Percentiles rank a stretch among this genome's conserved stretches.
Evolutionary conservation across 2,329 filamentous ascomycete species (phyloP).

Genomic region (Orbilia oligospora): DNA sequence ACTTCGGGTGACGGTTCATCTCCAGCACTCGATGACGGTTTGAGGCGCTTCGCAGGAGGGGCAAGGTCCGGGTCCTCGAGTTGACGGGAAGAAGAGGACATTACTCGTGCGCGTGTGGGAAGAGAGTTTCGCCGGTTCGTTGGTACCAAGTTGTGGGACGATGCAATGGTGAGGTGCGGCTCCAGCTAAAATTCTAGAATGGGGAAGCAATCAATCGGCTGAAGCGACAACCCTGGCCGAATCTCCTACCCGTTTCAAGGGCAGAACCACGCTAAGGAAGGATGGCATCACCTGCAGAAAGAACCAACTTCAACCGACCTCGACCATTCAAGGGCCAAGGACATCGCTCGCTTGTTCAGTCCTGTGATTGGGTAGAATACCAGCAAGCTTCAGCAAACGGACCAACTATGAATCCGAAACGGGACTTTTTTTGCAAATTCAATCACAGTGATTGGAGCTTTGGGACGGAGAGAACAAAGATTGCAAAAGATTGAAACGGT

Average conservation of each 20-base stretch:
- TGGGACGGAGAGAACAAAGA: conserved; percentile 11
- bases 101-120: conserved; percentile 24
- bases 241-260: conserved; percentile 42
- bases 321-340: conserved; percentile 9
- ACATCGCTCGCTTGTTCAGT: conserved; percentile 47
- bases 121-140: neutral
- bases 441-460: conserved; percentile 29
- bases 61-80: conserved; percentile 47
- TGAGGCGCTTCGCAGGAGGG: conserved; percentile 56
- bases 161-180: conserved; percentile 33
- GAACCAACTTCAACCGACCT: conserved; percentile 10
- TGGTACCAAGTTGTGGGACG: conserved; percentile 19
- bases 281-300: conserved; percentile 26
- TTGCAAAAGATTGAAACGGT: conserved; percentile 26
- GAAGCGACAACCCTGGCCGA: conserved; percentile 25
- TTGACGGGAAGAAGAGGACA: conserved; percentile 37
- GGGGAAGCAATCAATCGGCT: conserved; percentile 18
- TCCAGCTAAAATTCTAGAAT: conserved; percentile 37
- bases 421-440: conserved; percentile 48
- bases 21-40: conserved; percentile 27
- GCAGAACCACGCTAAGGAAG: conserved; percentile 18
- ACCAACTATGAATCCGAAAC: conserved; percentile 54
- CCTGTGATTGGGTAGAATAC: conserved; percentile 36
- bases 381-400: conserved; percentile 31
- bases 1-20: conserved; percentile 12